Evolutionary conservation across 2,329 filamentous ascomycete genomes (phyloP), one percentile per base, ranked within the genome.

Genomic region (Neospermospora avenae): DNA sequence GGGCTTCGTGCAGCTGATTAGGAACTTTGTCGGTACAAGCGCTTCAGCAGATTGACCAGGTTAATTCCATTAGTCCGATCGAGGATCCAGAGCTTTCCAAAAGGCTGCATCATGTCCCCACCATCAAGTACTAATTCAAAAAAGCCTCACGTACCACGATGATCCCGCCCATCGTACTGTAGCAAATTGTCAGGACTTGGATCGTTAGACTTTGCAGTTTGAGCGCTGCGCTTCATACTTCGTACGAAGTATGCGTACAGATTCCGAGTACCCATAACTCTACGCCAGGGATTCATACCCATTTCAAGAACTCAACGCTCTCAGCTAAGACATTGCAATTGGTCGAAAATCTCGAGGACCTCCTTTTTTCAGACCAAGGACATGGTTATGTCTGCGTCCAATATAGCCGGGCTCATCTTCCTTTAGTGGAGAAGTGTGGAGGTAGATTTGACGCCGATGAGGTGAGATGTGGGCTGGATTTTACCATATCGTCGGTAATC

Each of bases 51-150:
- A 8, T 31, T 18, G n/a, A 51, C 31, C 25, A 35, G 10, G n/a
- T 48, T 18, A 10, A 51, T 18, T 3, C 35, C 11, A 18, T 20
- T 18, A 42, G 28, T 35, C n/a, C 31, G n/a, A 35, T n/a, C 34
- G 37, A 24, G 48, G 48, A 22, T 51, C 48, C 48, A 51, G 31
- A 51, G 48, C n/a, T 51, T 51, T 51, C 48, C 48, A 51, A 51
- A 37, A 18, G 31, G 22, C 37, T 51, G 10, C 28, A 5, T 31
- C 28, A 31, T 5, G 28, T 31, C 28, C 28, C 28, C 10, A 5
- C 28, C 28, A 5, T 6, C 28, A 5, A 31, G 28, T 31, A 10
- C 28, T 10, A 31, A 31, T 16, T 42, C 22, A n/a, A 18, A 28
- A 41, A 54, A 39, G 20, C 35, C 48, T 51, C 48, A 51, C 48